Percentiles rank a stretch among this genome's conserved stretches.
These are phyloP conservation scores for Rhazya stricta DNA, from an alignment of 257 asterid species.

Conservation along the genomic window DNA sequence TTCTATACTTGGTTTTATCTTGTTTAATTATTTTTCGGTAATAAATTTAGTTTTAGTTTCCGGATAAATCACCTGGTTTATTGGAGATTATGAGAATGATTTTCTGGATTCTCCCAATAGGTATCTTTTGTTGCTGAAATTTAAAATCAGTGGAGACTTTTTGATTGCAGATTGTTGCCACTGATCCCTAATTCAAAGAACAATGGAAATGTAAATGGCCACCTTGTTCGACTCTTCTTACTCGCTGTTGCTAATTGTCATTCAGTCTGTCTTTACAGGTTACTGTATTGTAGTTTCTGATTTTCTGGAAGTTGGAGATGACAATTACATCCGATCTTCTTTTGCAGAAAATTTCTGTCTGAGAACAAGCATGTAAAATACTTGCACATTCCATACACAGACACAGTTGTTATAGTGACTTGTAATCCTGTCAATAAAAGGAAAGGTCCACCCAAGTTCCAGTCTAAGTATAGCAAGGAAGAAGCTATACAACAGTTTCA, in stretches of 20 bases:
- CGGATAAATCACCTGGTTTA: not conserved
- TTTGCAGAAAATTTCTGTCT: slow-evolving; percentile 70
- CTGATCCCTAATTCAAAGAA: not conserved
- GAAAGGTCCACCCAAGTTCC: slow-evolving; percentile 69
- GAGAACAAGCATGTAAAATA: slow-evolving; percentile 95
- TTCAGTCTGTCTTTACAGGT: not conserved
- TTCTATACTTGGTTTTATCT: not conserved
- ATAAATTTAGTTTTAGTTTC: not conserved
- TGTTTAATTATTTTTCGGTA: not conserved
- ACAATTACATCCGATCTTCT: slow-evolving; percentile 5
- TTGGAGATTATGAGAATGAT: not conserved
- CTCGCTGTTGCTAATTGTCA: not conserved
- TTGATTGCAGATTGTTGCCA: not conserved
- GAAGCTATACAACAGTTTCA: slow-evolving; percentile 74
- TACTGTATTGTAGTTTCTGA: not conserved
- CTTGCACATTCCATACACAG: slow-evolving; percentile 87
- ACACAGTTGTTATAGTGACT: slow-evolving; percentile 79
- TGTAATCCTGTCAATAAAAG: slow-evolving; percentile 80
- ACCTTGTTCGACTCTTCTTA: not conserved
- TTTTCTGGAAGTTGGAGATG: not conserved
- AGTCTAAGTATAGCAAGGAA: slow-evolving; percentile 61
- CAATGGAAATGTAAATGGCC: not conserved
- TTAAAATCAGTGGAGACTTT: not conserved
- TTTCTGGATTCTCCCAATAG: not conserved
- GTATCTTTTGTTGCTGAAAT: slow-evolving; percentile 1